phyloP scores from a whole-genome alignment of 208 protist species.

The Crithidia brevicula region DNA sequence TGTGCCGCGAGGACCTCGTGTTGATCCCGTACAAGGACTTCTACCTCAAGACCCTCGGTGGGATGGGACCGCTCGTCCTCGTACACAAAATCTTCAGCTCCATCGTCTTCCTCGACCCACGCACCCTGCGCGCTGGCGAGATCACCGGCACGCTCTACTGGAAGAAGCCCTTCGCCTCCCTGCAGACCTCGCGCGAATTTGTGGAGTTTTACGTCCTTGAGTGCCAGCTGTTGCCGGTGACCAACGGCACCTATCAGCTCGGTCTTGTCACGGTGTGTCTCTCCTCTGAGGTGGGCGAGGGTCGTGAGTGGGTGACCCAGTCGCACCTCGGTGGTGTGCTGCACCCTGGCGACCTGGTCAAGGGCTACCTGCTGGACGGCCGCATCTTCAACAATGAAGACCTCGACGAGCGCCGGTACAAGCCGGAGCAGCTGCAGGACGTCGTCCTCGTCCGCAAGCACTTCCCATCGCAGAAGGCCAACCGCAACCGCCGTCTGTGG shows the following conservation, averaged over 20 bases:
- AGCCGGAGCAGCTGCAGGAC: constrained; percentile 82
- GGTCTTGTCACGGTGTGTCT: constrained; percentile 96
- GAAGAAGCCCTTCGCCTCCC: constrained; percentile 92
- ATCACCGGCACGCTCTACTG: constrained; percentile 93
- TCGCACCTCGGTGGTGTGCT: constrained; percentile 95
- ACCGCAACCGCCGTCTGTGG: constrained; percentile 74
- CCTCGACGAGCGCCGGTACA: constrained; percentile 75
- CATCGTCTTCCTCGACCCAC: constrained; percentile 97
- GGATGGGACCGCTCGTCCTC: constrained; percentile 94
- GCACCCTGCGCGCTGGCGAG: constrained; percentile 94
- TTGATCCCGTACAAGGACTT: constrained; percentile 92
- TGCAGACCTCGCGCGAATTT: constrained; percentile 88
- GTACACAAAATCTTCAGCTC: constrained; percentile 94
- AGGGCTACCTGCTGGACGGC: constrained; percentile 93
- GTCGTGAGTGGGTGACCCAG: constrained; percentile 92
- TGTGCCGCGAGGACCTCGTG: constrained; percentile 97
- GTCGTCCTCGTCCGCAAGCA: constrained; percentile 95
- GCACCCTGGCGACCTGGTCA: constrained; percentile 94
- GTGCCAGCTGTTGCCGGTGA: constrained; percentile 76
- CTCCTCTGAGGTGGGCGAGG: constrained; percentile 94
- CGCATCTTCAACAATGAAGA: constrained; percentile 93
- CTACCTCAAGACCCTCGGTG: constrained; percentile 79
- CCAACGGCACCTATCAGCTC: constrained; percentile 89
- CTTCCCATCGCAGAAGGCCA: constrained; percentile 82
- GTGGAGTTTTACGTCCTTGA: constrained; percentile 97